Base-by-base conservation (phyloP, 116 monocot species). In the Zostera marina region DNA sequence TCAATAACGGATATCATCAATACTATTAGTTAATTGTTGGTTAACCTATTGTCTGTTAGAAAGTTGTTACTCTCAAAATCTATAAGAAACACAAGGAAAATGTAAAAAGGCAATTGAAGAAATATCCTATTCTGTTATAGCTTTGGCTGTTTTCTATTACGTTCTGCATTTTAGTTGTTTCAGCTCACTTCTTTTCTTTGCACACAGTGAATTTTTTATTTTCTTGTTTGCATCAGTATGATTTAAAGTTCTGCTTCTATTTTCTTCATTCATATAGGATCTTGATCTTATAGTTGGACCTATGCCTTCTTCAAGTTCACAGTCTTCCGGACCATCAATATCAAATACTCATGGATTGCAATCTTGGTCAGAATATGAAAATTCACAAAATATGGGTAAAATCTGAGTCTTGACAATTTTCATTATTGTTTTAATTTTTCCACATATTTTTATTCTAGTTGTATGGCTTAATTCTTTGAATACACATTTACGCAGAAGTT, bases 331-430 rank as follows among this genome's bases (percentile, higher is more conserved):
- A 66, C 52, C 69, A 51, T 65, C 76, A 39, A 60, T 32, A 13
- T 47, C 47, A 48, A 48, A 52, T 44, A 44, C 57, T 59, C 62
- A 79, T 68, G 64, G 76, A 66, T 65, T 78, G 11, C 42, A 74
- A 58, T 11, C 68, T 46, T n/a, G 61, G 22, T 55, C 58, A 22
- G 72, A 67, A 40, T 61, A 67, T 63, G 44, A 63, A 56, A 72
- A 68, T 51, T 44, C 77, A 44, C 67, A 58, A 22, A 49, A 57
- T 16, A 53, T 79, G 69, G 82, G 79, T 82, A n/a, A 22, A 42
- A 63, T 2, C n/a, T 22, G 10, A 13, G 19, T 17, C 21, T n/a
- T 11, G 20, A 48, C 8, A 49, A 9, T 17, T 51, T 42, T 47
- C 9, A 42, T 20, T 14, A 16, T 59, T 19, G 43, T 43, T 42